Evolutionary conservation across 352 stramenopile genomes (phyloP).

Genomic region (Phytophthora ohioensis): DNA sequence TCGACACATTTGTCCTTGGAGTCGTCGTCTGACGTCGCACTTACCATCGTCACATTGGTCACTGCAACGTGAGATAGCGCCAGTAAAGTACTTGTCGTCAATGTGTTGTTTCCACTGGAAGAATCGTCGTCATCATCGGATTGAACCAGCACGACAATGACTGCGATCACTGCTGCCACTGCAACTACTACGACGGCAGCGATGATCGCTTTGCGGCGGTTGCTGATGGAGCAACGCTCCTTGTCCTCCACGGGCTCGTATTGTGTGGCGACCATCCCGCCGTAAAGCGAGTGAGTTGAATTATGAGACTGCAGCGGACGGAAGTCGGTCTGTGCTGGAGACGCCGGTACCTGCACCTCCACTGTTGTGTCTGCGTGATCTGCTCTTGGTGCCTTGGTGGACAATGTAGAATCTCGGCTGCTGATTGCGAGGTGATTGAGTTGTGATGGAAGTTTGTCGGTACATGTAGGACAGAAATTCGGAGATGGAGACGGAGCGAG

Average conservation of each 20-base stretch:
- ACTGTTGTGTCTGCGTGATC: slow-evolving; percentile 14
- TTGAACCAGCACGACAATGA: slow-evolving; percentile 28
- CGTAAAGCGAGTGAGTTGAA: slow-evolving; percentile 13
- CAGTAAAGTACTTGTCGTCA: slow-evolving; percentile 19
- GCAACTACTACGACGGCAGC: slow-evolving; percentile 9
- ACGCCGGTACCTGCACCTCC: slow-evolving; percentile 11
- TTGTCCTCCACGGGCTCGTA: slow-evolving; percentile 23
- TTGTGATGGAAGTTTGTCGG: slow-evolving; percentile 13
- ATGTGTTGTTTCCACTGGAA: slow-evolving; percentile 1
- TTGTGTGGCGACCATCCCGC: slow-evolving; percentile 10
- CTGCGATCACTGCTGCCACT: slow-evolving; percentile 29
- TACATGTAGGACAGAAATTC: neutral
- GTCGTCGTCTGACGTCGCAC: slow-evolving; percentile 24
- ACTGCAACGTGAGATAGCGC: slow-evolving; percentile 30
- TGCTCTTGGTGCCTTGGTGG: slow-evolving; percentile 10
- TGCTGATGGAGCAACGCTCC: slow-evolving; percentile 21
- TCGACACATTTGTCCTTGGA: slow-evolving; percentile 38
- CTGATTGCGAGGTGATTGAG: slow-evolving; percentile 4
- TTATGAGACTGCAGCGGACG: slow-evolving; percentile 9
- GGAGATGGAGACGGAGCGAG: neutral
- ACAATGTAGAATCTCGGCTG: neutral
- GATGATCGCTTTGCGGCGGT: slow-evolving; percentile 28
- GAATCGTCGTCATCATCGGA: slow-evolving; percentile 26
- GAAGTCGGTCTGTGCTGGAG: slow-evolving; percentile 24
- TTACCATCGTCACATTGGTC: slow-evolving; percentile 32